Conservation (phyloP, 2,329 filamentous ascomycete species). For the Huntiella bhutanensis region DNA sequence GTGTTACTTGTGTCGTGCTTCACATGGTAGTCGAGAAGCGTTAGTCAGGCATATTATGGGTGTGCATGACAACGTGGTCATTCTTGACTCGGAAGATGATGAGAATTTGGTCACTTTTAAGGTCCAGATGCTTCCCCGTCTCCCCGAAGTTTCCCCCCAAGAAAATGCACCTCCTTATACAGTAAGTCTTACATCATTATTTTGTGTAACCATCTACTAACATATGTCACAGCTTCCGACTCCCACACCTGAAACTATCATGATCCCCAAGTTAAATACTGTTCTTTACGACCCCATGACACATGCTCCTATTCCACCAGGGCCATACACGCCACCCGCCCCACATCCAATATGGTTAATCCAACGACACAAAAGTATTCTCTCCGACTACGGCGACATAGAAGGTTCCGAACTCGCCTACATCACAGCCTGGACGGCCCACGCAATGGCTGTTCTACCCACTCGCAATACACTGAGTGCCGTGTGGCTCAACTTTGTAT, state of each 20-base stretch:
- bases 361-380: constrained; percentile 38
- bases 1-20: background rate
- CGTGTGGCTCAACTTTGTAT: constrained; percentile 32
- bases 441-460: constrained; percentile 30
- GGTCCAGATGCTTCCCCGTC: background rate
- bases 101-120: background rate
- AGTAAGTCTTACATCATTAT: background rate
- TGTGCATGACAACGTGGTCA: no score
- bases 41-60: no score
- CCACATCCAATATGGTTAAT: constrained; percentile 34
- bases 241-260: background rate
- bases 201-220: background rate
- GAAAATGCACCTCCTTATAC: background rate
- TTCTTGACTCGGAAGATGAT: background rate
- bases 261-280: constrained; percentile 15
- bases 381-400: constrained; percentile 38
- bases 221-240: background rate
- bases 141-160: background rate
- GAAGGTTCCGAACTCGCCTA: constrained; percentile 36
- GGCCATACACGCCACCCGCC: constrained; percentile 25
- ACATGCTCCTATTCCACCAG: constrained; percentile 31
- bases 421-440: constrained; percentile 38
- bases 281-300: constrained; percentile 37
- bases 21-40: no score
- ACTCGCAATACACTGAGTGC: constrained; percentile 32